These are phyloP conservation scores for Phytophthora tubulina DNA, from an alignment of 352 stramenopile species.

Conservation along the genomic window DNA sequence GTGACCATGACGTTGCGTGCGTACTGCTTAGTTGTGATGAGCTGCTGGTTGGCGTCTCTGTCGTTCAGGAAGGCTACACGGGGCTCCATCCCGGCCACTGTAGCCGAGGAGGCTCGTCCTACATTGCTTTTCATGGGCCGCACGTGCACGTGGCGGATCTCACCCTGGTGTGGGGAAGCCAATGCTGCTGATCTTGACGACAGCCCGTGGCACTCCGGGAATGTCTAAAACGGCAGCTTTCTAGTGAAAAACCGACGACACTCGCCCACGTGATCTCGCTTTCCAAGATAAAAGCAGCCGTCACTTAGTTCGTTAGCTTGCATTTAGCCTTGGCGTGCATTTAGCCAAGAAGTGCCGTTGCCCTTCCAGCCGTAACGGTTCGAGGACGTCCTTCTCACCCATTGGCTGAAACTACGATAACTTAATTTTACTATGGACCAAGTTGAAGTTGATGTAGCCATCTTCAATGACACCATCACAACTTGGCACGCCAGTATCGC, in stretches of 20 bases:
- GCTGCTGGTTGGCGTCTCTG: slow-evolving; percentile 58
- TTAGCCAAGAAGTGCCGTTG: slow-evolving; percentile 5
- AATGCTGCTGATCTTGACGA: slow-evolving; percentile 28
- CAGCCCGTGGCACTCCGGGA: background rate
- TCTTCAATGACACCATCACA: slow-evolving; percentile 4
- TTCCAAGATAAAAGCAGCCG: slow-evolving; percentile 8
- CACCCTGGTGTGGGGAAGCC: slow-evolving; percentile 1
- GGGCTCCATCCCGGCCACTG: slow-evolving; percentile 39
- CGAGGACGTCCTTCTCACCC: background rate
- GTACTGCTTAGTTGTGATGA: slow-evolving; percentile 59
- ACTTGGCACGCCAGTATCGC: background rate
- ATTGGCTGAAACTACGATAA: slow-evolving; percentile 15
- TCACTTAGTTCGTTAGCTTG: background rate
- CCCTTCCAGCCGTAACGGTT: slow-evolving; percentile 20
- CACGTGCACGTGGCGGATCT: slow-evolving; percentile 30
- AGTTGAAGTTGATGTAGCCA: slow-evolving; percentile 37
- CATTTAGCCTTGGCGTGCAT: slow-evolving; percentile 15
- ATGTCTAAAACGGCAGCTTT: slow-evolving; percentile 11
- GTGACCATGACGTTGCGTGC: slow-evolving; percentile 88
- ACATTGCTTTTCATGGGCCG: slow-evolving; percentile 30
- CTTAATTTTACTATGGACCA: background rate
- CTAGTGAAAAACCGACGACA: slow-evolving; percentile 29
- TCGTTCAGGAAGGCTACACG: slow-evolving; percentile 71
- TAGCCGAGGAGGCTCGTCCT: slow-evolving; percentile 15
- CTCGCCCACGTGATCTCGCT: slow-evolving; percentile 11